These are phyloP conservation scores for Dendrobium nobile DNA, from an alignment of 106 monocot species.

Conservation along the genomic window DNA sequence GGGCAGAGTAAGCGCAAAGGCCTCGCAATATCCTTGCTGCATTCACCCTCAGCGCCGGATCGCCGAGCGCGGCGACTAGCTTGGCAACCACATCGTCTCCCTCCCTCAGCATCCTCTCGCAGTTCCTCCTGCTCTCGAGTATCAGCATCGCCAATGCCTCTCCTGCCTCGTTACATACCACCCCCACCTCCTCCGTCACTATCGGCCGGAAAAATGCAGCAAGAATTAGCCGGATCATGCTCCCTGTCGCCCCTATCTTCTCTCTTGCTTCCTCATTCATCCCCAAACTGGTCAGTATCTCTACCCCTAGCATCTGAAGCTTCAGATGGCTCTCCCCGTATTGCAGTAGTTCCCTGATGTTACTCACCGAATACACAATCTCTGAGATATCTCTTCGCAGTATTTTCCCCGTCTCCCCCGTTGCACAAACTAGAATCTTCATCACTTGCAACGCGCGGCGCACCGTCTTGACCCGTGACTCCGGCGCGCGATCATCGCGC, in stretches of 20 bases:
- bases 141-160: constrained; percentile 70
- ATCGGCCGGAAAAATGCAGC: constrained; percentile 20
- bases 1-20: constrained; percentile 38
- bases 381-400: constrained; percentile 38
- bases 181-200: constrained; percentile 8
- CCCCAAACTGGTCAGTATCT: constrained; percentile 50
- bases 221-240: constrained; percentile 41
- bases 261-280: constrained; percentile 48
- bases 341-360: constrained; percentile 50
- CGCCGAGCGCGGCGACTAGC: constrained; percentile 26
- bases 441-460: constrained; percentile 39
- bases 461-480: constrained; percentile 30
- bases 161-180: constrained; percentile 43
- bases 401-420: constrained; percentile 40
- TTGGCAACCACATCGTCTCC: constrained; percentile 17
- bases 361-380: constrained; percentile 52
- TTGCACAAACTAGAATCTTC: constrained; percentile 27
- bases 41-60: constrained; percentile 24
- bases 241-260: constrained; percentile 50
- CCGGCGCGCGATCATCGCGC: constrained; percentile 7
- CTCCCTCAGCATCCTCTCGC: constrained; percentile 31
- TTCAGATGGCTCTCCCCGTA: constrained; percentile 38
- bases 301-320: constrained; percentile 47
- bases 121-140: constrained; percentile 47
- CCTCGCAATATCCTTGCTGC: constrained; percentile 46